These are phyloP conservation scores for Hypericum androsaemum DNA, from an alignment of 345 rosid genomes.

Conservation along the genomic window DNA sequence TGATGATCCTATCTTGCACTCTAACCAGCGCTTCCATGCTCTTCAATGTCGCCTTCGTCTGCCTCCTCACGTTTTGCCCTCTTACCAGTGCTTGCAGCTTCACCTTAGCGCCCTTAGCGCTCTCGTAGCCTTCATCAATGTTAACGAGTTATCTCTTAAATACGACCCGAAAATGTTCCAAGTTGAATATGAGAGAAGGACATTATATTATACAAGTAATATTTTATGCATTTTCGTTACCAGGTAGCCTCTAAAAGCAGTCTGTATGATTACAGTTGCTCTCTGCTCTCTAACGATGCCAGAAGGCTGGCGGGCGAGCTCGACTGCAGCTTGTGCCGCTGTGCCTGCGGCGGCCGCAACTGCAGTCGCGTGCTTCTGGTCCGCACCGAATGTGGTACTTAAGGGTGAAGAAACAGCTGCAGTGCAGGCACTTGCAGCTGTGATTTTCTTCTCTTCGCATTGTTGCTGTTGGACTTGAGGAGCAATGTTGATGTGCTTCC, in stretches of 20 bases:
- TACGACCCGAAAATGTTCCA: neutral
- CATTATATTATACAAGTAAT: no score
- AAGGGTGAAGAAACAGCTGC: neutral
- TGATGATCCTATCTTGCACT: slow-evolving; percentile 17
- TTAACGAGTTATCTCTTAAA: neutral
- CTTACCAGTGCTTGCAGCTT: slow-evolving; percentile 25
- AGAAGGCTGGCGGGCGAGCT: slow-evolving; percentile 12
- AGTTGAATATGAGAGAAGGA: no score
- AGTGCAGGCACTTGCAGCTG: neutral
- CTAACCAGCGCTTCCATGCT: slow-evolving; percentile 23
- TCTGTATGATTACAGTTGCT: slow-evolving; percentile 22
- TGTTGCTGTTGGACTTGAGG: slow-evolving; percentile 19
- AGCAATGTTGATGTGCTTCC: slow-evolving; percentile 2
- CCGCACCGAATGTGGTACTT: slow-evolving; percentile 13
- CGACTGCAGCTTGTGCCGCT: slow-evolving; percentile 10
- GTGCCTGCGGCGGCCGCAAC: slow-evolving; percentile 7
- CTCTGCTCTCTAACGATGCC: slow-evolving; percentile 1
- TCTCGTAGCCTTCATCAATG: slow-evolving; percentile 18
- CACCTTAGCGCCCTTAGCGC: slow-evolving; percentile 23
- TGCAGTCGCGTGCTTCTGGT: slow-evolving; percentile 10
- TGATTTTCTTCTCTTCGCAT: slow-evolving; percentile 9
- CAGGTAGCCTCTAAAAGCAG: slow-evolving; percentile 22
- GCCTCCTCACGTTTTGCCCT: slow-evolving; percentile 21
- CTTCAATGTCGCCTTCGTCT: slow-evolving; percentile 16
- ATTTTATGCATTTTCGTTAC: slow-evolving; percentile 9